phyloP scores from a whole-genome alignment of 139 green algal genomes.

The Dunaliella sp. region DNA sequence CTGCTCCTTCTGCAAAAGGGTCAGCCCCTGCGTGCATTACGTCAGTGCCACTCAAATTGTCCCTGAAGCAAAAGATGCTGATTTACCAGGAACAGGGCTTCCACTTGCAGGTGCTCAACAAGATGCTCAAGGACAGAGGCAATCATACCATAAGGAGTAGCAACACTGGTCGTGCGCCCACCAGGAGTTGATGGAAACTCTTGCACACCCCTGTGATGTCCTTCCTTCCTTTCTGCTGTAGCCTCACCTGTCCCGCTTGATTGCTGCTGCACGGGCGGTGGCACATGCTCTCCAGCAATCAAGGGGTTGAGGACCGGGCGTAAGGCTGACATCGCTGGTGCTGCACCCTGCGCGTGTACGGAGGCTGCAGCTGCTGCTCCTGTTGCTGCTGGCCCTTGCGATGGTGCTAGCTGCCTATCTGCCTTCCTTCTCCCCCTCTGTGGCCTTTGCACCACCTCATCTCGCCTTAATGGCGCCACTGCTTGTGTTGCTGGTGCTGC shows the following conservation, averaged over 20 bases:
- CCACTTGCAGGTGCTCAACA: background rate
- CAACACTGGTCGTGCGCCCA: background rate
- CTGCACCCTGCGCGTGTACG: background rate
- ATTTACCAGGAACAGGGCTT: background rate
- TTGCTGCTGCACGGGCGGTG: background rate
- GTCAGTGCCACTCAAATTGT: too few species aligned
- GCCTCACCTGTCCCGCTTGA: background rate
- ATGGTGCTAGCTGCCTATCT: background rate
- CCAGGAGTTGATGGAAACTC: background rate
- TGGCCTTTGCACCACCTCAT: background rate
- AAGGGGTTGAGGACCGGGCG: too few species aligned
- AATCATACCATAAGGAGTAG: background rate
- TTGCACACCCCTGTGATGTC: background rate
- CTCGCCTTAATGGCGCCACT: background rate
- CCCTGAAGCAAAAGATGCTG: too few species aligned
- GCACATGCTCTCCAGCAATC: background rate
- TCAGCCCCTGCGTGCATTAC: background rate
- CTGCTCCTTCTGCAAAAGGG: background rate
- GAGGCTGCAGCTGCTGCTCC: background rate
- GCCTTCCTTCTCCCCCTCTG: background rate
- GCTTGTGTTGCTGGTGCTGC: background rate
- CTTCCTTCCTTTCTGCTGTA: background rate
- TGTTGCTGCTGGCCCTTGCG: background rate
- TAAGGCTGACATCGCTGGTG: background rate
- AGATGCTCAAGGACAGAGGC: background rate